Conservation (phyloP, 1,284 basidiomycete species). For the Sporisorium sorghi region DNA sequence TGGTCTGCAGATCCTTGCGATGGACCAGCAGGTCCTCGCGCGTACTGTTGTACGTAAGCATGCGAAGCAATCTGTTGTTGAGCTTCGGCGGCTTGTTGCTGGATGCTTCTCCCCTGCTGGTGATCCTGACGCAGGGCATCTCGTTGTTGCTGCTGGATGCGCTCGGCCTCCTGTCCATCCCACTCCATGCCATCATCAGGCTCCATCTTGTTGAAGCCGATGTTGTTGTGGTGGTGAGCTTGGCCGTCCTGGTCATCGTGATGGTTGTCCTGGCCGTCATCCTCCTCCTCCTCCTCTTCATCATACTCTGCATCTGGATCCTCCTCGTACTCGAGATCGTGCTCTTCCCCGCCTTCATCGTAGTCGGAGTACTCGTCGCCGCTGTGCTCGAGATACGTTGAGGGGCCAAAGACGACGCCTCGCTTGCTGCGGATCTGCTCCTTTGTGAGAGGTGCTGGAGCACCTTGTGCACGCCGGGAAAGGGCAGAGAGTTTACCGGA, state of each 20-base stretch:
- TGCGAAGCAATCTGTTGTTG: slow-evolving; percentile 27
- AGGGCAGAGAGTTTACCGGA: slow-evolving; percentile 68
- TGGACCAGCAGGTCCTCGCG: slow-evolving; percentile 9
- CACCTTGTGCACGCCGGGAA: slow-evolving; percentile 59
- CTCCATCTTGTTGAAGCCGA: slow-evolving; percentile 69
- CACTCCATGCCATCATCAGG: slow-evolving; percentile 73
- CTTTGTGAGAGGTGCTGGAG: slow-evolving; percentile 43
- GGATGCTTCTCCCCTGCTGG: slow-evolving; percentile 26
- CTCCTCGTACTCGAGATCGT: slow-evolving; percentile 55
- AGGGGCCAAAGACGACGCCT: slow-evolving; percentile 64
- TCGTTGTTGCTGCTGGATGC: slow-evolving; percentile 63
- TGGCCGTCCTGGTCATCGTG: slow-evolving; percentile 2
- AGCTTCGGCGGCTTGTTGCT: slow-evolving; percentile 32
- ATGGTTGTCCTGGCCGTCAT: slow-evolving; percentile 6
- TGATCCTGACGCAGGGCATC: slow-evolving; percentile 27
- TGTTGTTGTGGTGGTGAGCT: slow-evolving; percentile 10
- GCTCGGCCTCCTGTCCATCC: slow-evolving; percentile 71
- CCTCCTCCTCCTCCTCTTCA: slow-evolving; percentile 26
- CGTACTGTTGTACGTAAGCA: slow-evolving; percentile 28
- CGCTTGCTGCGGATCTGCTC: slow-evolving; percentile 55
- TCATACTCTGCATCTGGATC: slow-evolving; percentile 56
- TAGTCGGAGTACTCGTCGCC: slow-evolving; percentile 64
- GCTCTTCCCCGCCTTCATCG: slow-evolving; percentile 57
- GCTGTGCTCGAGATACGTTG: slow-evolving; percentile 66
- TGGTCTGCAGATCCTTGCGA: slow-evolving; percentile 20